These are phyloP conservation scores for Sclerotinia glacialis DNA, from an alignment of 2,329 filamentous ascomycete species.

Conservation along the genomic window DNA sequence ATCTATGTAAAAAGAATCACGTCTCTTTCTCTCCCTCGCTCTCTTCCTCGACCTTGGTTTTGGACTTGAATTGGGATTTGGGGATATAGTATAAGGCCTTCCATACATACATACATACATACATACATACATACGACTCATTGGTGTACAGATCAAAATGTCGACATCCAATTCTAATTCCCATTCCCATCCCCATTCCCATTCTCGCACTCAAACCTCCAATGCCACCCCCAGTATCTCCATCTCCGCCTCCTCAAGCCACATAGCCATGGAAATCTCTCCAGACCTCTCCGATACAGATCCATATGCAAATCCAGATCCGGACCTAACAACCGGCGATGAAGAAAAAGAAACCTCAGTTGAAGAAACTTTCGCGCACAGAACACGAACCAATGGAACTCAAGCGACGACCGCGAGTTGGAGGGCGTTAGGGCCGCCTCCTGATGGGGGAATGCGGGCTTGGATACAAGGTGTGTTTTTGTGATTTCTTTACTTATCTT, in stretches of 20 bases:
- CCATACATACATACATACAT: not conserved
- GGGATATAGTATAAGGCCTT: too few relatives aligned
- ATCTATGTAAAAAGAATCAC: too few relatives aligned
- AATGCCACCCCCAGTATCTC: too few relatives aligned
- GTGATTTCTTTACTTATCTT: constrained; percentile 5
- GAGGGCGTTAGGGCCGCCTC: constrained; percentile 37
- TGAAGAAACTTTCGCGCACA: not conserved
- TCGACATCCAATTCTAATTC: not conserved
- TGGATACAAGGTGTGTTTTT: constrained; percentile 35
- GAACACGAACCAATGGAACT: constrained; percentile 23
- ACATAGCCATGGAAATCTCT: not conserved
- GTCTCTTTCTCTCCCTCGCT: too few relatives aligned
- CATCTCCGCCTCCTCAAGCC: too few relatives aligned
- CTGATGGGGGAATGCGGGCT: constrained; percentile 36
- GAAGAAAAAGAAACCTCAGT: constrained; percentile 6
- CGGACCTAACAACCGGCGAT: not conserved
- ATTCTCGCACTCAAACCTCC: too few relatives aligned
- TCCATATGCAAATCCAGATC: not conserved
- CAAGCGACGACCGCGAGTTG: constrained; percentile 33
- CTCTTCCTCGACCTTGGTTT: too few relatives aligned
- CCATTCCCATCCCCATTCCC: not conserved
- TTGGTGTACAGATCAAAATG: not conserved
- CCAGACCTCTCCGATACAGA: not conserved
- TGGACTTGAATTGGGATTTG: too few relatives aligned
- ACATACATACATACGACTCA: not conserved